Base-by-base conservation (phyloP, 768 basidiomycete species). In the Suillus decipiens region DNA sequence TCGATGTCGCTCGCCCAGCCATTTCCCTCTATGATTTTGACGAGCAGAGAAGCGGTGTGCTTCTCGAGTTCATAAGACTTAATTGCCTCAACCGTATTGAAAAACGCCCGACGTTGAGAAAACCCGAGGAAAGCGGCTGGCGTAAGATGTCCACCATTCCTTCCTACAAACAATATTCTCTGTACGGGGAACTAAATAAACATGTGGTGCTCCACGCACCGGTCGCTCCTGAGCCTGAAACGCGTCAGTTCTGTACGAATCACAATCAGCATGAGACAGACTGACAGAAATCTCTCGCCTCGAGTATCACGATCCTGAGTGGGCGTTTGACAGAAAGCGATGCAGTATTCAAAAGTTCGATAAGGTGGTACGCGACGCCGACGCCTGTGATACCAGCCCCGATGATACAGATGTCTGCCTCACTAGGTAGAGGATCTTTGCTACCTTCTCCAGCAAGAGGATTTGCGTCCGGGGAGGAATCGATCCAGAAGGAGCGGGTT, bases 211-310 rank as follows among this genome's bases (percentile, higher is more conserved):
- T 60, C n/a, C 5, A 60, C 59, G 14, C 64, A 88, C 91, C 90
- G 61, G 92, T 95, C 39, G 91, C 89, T 41, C 91, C 90, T 61
- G 88, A 85, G 73, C 89, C 89, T 88, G 39, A 57, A 34, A 42
- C 5, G 19, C 14, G 24, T 63, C 39, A 67, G 61, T 37, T 14
- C 22, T 7, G 19, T 15, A 59, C 15, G 48, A 33, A 62, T 14
- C 11, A 12, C 31, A 5, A 22, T 36, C 10, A 43, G 34, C 54
- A 36, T 22, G 8, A 7, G 36, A 19, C 33, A 36, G 24, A 80
- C 91, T 76, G 28, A 93, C 94, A 91, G 73, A 95, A 89, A 70
- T 93, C 89, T 68, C 95, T 79, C 5, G 93, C 95, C 70, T 96
- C 95, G 10, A 97, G 73, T 14, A 96, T 78, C 19, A 88, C 85